A percentile compares a stretch with the other conserved stretches of the same genome.
Conservation (phyloP, 176 grass and related monocot species). For the Hordeum marinum region DNA sequence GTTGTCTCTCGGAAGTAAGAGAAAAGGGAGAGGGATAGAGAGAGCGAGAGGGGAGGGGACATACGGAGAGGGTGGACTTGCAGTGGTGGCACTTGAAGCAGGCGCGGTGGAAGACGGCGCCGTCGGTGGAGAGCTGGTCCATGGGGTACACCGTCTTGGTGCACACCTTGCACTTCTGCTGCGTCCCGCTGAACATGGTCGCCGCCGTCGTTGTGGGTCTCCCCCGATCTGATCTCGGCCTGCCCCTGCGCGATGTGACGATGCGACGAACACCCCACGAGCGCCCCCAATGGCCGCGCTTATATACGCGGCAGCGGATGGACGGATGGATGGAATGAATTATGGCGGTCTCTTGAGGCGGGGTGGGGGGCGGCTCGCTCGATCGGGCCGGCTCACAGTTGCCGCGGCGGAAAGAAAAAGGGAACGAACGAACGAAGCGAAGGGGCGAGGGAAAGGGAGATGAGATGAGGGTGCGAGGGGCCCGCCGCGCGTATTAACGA, state of each 20-base stretch:
- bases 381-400: constrained; percentile 24
- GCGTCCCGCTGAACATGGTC: constrained; percentile 62
- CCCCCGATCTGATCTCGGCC: constrained; percentile 5
- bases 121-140: constrained; percentile 82
- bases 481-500: background rate
- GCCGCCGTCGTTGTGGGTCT: background rate
- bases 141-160: constrained; percentile 92
- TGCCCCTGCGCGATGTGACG: background rate
- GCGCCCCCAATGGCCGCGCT: constrained; percentile 16
- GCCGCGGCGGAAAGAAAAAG: constrained; percentile 41
- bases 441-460: background rate
- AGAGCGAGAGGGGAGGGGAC: background rate
- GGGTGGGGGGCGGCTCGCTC: background rate
- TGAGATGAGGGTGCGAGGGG: background rate
- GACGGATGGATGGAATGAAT: background rate
- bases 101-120: constrained; percentile 63
- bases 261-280: background rate
- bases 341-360: constrained; percentile 6
- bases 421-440: background rate
- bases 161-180: constrained; percentile 86
- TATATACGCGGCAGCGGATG: constrained; percentile 20
- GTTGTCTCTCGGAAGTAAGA: background rate
- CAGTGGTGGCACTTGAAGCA: constrained; percentile 98
- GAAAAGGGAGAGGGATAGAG: background rate
- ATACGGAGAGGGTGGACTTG: constrained; percentile 82